Evolutionary conservation across 371 early-diverging fungal genomes (phyloP).

Genomic region (Capniomyces stellatus): DNA sequence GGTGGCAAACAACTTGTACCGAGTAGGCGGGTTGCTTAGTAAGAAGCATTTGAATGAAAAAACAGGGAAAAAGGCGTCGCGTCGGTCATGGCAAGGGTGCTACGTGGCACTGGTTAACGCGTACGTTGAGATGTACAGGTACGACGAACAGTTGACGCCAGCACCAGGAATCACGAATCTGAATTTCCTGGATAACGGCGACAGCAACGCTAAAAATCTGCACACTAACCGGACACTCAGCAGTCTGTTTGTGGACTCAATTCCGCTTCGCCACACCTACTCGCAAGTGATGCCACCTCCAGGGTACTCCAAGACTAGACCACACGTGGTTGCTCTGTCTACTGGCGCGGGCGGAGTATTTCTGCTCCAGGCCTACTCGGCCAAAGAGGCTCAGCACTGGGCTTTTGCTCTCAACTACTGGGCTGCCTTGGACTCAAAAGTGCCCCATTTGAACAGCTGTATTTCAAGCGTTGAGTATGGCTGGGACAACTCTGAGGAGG

Average conservation of each 20-base stretch:
- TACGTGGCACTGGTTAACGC: conserved; percentile 50
- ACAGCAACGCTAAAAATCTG: too few relatives aligned
- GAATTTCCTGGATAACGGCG: too few relatives aligned
- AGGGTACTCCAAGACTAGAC: conserved; percentile 56
- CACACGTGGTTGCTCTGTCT: conserved; percentile 65
- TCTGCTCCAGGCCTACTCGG: conserved; percentile 55
- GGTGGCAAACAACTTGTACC: background rate
- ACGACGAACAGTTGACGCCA: too few relatives aligned
- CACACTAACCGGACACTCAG: conserved; percentile 11
- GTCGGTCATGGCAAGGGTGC: conserved; percentile 73
- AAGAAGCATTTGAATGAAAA: conserved; percentile 67
- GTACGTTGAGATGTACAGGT: conserved; percentile 55
- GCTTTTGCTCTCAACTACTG: conserved; percentile 68
- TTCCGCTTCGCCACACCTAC: conserved; percentile 53
- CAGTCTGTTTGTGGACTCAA: conserved; percentile 25
- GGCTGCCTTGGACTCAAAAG: conserved; percentile 73
- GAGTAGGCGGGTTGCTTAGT: conserved; percentile 37
- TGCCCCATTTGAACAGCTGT: conserved; percentile 58
- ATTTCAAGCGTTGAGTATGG: conserved; percentile 75
- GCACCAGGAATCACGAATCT: too few relatives aligned
- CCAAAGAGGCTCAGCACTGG: conserved; percentile 55
- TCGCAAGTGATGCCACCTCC: conserved; percentile 61
- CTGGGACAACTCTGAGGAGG: conserved; percentile 54
- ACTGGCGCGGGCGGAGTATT: conserved; percentile 56
- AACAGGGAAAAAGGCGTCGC: conserved; percentile 53